These are phyloP conservation scores for Forsythia suspensa DNA, from an alignment of 257 asterid species.

Conservation along the genomic window DNA sequence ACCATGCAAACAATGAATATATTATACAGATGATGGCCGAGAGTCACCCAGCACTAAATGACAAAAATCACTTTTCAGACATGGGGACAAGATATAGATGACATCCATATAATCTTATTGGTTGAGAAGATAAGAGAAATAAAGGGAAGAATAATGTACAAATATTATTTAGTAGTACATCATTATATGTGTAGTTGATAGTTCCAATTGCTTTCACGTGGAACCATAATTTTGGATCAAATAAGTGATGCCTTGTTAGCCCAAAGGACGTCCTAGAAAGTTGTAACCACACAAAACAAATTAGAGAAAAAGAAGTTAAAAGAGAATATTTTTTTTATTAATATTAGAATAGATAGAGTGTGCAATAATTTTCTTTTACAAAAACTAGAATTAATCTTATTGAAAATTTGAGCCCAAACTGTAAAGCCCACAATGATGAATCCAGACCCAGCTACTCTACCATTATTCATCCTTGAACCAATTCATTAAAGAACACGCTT, in stretches of 20 bases:
- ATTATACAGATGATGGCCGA: neutral
- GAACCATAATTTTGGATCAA: conserved; percentile 5
- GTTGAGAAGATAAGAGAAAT: conserved; percentile 30
- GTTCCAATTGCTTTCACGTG: conserved; percentile 32
- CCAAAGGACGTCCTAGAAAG: conserved; percentile 39
- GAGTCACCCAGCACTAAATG: conserved; percentile 26
- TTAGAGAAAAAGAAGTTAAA: neutral
- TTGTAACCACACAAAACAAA: conserved; percentile 24
- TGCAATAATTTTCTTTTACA: too few species aligned
- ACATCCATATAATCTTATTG: conserved; percentile 41
- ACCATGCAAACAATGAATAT: neutral
- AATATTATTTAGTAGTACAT: conserved; percentile 10
- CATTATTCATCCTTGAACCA: too few species aligned
- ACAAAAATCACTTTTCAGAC: conserved; percentile 47
- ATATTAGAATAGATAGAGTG: too few species aligned
- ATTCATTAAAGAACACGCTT: too few species aligned
- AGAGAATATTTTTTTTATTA: neutral
- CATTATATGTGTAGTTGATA: neutral
- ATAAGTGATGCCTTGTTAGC: conserved; percentile 17
- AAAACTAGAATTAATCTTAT: too few species aligned
- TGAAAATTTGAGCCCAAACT: too few species aligned
- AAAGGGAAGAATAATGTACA: conserved; percentile 21
- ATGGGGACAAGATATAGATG: conserved; percentile 30
- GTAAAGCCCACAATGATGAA: too few species aligned
- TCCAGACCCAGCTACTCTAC: too few species aligned